phyloP scores from a whole-genome alignment of 2,329 filamentous ascomycete genomes.

The Hymenoscyphus infarciens region DNA sequence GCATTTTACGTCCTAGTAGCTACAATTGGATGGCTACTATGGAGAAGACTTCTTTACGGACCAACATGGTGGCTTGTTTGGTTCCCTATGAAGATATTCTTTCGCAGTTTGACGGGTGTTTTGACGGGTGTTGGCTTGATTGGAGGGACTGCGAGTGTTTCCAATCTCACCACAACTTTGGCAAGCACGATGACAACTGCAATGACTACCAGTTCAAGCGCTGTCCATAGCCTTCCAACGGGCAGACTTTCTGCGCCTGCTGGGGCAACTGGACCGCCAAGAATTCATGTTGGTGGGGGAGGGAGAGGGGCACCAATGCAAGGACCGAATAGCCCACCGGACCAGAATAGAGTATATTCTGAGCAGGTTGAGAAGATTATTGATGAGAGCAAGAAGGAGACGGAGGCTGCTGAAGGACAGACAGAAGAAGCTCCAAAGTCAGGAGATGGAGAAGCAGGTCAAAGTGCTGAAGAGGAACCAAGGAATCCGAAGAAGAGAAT shows the following conservation, averaged over 20 bases:
- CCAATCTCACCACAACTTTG: background rate
- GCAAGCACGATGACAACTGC: constrained; percentile 22
- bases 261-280: constrained; percentile 14
- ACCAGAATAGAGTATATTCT: constrained; percentile 38
- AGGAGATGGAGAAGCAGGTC: background rate
- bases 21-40: constrained; percentile 82
- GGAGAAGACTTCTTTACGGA: constrained; percentile 80
- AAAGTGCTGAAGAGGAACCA: constrained; percentile 8
- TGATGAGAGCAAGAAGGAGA: constrained; percentile 35
- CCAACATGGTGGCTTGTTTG: constrained; percentile 87
- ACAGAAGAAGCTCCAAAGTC: constrained; percentile 33
- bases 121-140: constrained; percentile 48
- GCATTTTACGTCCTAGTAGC: constrained; percentile 76
- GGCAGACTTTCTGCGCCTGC: constrained; percentile 17
- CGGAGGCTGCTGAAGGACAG: constrained; percentile 33
- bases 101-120: constrained; percentile 54
- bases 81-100: constrained; percentile 69
- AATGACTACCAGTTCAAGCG: constrained; percentile 10
- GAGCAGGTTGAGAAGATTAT: constrained; percentile 55
- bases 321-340: constrained; percentile 11
- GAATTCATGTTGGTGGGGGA: constrained; percentile 44
- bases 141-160: constrained; percentile 12
- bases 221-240: constrained; percentile 24
- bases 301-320: constrained; percentile 30
- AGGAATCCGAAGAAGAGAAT: constrained; percentile 59